Evolutionary conservation across 768 basidiomycete genomes (phyloP).

Genomic region (Amanita exitialis): DNA sequence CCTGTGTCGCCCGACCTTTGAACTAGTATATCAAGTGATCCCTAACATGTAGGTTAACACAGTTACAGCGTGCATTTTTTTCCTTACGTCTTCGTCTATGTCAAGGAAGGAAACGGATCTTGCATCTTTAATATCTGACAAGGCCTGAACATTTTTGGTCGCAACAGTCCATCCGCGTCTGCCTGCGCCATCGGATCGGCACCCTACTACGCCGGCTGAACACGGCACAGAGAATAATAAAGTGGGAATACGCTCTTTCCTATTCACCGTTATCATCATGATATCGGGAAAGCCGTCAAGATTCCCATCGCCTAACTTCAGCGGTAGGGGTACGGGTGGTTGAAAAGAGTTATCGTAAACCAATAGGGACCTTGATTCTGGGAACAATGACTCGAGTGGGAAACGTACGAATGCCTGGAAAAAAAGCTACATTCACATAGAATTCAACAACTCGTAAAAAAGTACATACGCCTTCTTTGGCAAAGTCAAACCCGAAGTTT

Average conservation of each 20-base stretch:
- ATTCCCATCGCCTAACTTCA: constrained; percentile 84
- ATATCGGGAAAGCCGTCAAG: constrained; percentile 94
- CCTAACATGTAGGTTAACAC: constrained; percentile 33
- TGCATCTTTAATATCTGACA: constrained; percentile 70
- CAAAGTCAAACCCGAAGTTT: constrained; percentile 68
- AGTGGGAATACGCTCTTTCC: constrained; percentile 40
- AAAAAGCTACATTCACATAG: neutral
- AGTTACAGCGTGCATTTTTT: neutral
- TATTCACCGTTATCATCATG: constrained; percentile 42
- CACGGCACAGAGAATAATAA: constrained; percentile 61
- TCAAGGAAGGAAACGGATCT: constrained; percentile 75
- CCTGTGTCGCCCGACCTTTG: constrained; percentile 69
- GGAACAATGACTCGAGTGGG: constrained; percentile 51
- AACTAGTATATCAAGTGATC: constrained; percentile 82
- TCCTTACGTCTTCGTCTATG: constrained; percentile 88
- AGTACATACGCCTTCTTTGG: constrained; percentile 27
- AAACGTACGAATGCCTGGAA: constrained; percentile 59
- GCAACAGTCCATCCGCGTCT: constrained; percentile 58
- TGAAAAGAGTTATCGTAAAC: constrained; percentile 56
- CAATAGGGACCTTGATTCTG: constrained; percentile 45
- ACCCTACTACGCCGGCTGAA: constrained; percentile 42
- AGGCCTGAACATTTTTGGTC: constrained; percentile 42
- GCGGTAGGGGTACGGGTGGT: constrained; percentile 63
- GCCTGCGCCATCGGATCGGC: constrained; percentile 34
- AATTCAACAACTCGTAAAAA: neutral